These are phyloP conservation scores for Coprinopsis strossmayeri DNA, from an alignment of 768 basidiomycete species.

Conservation along the genomic window DNA sequence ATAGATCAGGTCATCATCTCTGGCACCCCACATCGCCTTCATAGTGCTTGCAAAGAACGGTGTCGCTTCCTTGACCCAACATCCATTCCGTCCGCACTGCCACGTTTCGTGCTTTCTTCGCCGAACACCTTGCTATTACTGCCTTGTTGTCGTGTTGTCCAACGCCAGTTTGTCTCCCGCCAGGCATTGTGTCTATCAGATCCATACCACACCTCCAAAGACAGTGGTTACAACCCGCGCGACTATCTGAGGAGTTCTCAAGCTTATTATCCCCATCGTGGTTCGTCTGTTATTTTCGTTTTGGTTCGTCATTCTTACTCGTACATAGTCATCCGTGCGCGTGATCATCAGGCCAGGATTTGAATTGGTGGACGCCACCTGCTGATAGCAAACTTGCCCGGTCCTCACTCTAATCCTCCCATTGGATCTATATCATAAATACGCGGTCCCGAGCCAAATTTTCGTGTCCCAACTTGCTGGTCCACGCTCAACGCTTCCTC, in stretches of 20 bases:
- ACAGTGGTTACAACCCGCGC: too few relatives aligned
- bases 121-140: background rate
- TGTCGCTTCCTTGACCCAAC: background rate
- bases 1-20: background rate
- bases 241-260: background rate
- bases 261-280: conserved; percentile 1
- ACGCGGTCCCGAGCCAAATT: background rate
- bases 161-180: background rate
- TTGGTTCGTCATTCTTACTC: background rate
- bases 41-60: background rate
- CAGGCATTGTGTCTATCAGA: background rate
- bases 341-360: too few relatives aligned
- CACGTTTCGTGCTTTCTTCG: background rate
- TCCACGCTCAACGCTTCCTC: background rate
- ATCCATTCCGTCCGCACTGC: background rate
- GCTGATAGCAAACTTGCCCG: background rate
- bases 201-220: background rate
- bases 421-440: background rate
- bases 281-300: background rate
- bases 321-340: background rate
- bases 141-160: background rate
- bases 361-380: too few relatives aligned
- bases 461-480: background rate
- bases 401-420: background rate
- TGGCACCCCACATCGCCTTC: background rate